Conservation (phyloP, 1,284 basidiomycete genomes). For the Caloboletus firmus region DNA sequence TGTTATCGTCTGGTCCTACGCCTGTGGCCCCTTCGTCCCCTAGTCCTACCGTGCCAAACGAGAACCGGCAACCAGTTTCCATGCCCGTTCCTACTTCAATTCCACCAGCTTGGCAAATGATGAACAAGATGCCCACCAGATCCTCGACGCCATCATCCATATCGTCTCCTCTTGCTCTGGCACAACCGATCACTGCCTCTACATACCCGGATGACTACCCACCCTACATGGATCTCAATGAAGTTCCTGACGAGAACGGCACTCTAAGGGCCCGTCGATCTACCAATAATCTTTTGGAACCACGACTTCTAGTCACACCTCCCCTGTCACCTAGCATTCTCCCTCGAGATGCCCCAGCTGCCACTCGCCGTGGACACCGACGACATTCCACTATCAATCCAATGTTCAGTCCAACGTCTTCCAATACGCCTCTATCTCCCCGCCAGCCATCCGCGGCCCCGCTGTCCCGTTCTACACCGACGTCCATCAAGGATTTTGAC, state of each 20-base stretch:
- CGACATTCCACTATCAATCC: conserved; percentile 74
- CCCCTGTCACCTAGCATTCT: conserved; percentile 70
- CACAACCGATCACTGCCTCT: conserved; percentile 77
- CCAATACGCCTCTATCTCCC: conserved; percentile 78
- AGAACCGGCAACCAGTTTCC: conserved; percentile 26
- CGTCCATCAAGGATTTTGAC: conserved; percentile 98
- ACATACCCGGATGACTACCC: conserved; percentile 53
- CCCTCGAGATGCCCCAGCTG: conserved; percentile 51
- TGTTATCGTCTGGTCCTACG: conserved; percentile 57
- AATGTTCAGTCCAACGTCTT: conserved; percentile 56
- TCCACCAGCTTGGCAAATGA: conserved; percentile 43
- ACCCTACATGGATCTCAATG: conserved; percentile 64
- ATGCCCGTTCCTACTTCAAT: conserved; percentile 27
- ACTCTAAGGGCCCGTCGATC: conserved; percentile 62
- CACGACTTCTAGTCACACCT: conserved; percentile 66
- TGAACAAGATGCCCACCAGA: conserved; percentile 63
- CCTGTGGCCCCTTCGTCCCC: conserved; percentile 68
- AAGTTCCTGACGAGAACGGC: conserved; percentile 38
- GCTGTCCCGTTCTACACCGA: conserved; percentile 75
- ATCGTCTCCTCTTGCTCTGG: conserved; percentile 78
- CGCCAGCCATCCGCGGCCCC: conserved; percentile 79
- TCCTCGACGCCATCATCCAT: conserved; percentile 83
- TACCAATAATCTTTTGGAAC: conserved; percentile 63
- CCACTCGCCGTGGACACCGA: conserved; percentile 58
- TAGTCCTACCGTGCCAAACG: conserved; percentile 39